Evolutionary conservation across 2,329 filamentous ascomycete species (phyloP).

Genomic region (Hirsutella minnesotensis): DNA sequence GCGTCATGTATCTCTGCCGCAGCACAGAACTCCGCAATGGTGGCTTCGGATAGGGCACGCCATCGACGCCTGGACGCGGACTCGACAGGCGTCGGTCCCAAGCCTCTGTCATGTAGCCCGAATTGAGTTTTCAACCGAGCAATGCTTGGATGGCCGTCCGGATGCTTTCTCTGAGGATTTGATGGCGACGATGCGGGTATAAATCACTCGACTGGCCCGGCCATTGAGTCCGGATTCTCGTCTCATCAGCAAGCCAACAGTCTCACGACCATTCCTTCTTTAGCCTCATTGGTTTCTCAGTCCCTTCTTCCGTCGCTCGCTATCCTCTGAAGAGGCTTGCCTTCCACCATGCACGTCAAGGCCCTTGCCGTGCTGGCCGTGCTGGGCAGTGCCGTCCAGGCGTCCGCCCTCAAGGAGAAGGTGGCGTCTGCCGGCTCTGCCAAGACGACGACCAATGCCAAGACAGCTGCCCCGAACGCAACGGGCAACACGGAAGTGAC

Average conservation of each 20-base stretch:
- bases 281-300: background rate
- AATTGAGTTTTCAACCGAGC: too few species aligned
- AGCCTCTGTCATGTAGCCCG: too few species aligned
- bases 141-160: too few species aligned
- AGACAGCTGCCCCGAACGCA: background rate
- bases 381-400: conserved; percentile 11
- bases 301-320: background rate
- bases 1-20: too few species aligned
- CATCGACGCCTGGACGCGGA: too few species aligned
- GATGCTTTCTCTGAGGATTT: too few species aligned
- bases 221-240: background rate
- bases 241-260: background rate
- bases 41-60: too few species aligned
- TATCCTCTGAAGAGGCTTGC: background rate
- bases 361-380: conserved; percentile 12
- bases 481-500: background rate
- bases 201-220: too few species aligned
- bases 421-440: background rate
- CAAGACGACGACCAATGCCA: background rate
- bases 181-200: too few species aligned
- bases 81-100: too few species aligned
- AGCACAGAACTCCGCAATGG: too few species aligned
- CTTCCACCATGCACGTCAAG: conserved; percentile 11
- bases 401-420: conserved; percentile 3
- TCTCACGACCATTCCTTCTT: background rate